Evolutionary conservation across 805 yeast genomes (phyloP).

Genomic region (Pichia exigua): DNA sequence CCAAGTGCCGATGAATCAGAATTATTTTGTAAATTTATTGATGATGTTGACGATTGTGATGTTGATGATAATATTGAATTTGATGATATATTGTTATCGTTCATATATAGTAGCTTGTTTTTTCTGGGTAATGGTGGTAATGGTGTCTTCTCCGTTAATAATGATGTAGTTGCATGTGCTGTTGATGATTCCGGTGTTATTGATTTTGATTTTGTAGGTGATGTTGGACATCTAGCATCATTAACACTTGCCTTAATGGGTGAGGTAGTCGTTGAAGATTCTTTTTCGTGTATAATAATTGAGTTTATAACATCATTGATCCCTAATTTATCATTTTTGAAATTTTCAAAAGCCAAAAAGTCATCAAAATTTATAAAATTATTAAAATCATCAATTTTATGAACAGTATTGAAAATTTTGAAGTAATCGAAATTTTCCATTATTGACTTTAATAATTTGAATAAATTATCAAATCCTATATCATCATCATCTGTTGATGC

Average conservation of each 20-base stretch:
- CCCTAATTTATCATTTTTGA: conserved; percentile 12
- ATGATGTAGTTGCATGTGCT: conserved; percentile 12
- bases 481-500: conserved; percentile 17
- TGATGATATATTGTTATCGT: background rate
- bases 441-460: conserved; percentile 23
- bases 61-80: conserved; percentile 5
- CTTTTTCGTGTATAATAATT: background rate
- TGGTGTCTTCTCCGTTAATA: conserved; percentile 5
- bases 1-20: conserved; percentile 3
- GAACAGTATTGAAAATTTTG: conserved; percentile 11
- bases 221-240: background rate
- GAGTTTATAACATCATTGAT: conserved; percentile 5
- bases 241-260: conserved; percentile 7
- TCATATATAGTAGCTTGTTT: conserved; percentile 4
- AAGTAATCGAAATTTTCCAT: conserved; percentile 19
- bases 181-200: background rate
- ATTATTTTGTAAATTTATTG: background rate
- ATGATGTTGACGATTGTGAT: background rate
- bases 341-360: conserved; percentile 20
- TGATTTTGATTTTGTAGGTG: background rate
- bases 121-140: conserved; percentile 20
- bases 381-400: conserved; percentile 18
- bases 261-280: conserved; percentile 1
- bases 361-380: conserved; percentile 21
- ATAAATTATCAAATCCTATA: conserved; percentile 25